phyloP scores from a whole-genome alignment of 2,329 filamentous ascomycete species.

The Remersonia thermophila region DNA sequence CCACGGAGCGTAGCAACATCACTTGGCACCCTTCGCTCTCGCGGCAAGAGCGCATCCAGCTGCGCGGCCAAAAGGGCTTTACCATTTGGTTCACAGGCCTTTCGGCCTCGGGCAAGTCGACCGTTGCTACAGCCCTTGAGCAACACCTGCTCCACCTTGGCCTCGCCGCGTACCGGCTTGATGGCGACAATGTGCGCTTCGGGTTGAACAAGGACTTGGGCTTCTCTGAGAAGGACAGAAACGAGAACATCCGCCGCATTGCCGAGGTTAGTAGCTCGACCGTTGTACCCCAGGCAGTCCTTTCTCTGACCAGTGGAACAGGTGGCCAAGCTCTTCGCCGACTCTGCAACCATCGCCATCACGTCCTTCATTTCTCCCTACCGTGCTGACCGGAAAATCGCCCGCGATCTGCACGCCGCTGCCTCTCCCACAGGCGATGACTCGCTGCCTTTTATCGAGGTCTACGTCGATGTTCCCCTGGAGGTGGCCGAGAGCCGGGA shows the following conservation, averaged over 20 bases:
- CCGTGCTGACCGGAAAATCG: constrained; percentile 70
- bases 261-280: constrained; percentile 53
- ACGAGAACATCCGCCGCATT: constrained; percentile 96
- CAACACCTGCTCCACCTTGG: constrained; percentile 86
- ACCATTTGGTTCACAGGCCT: constrained; percentile 98
- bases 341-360: constrained; percentile 74
- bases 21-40: constrained; percentile 79
- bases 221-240: constrained; percentile 83
- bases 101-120: constrained; percentile 92
- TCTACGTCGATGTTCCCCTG: constrained; percentile 82
- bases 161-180: constrained; percentile 77
- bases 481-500: constrained; percentile 90
- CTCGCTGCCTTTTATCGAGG: constrained; percentile 79
- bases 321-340: constrained; percentile 94
- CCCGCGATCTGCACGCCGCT: constrained; percentile 65
- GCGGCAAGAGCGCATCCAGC: constrained; percentile 59
- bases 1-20: constrained; percentile 85
- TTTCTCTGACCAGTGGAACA: too few species aligned
- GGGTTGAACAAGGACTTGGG: constrained; percentile 96
- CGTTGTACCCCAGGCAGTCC: too few species aligned
- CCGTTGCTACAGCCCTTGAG: constrained; percentile 90
- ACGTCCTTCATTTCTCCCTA: constrained; percentile 98
- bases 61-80: constrained; percentile 75
- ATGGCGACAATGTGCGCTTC: constrained; percentile 97
- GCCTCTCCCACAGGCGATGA: constrained; percentile 46